Conservation (phyloP, 2,329 filamentous ascomycete genomes). For the Phialocephala subalpina region DNA sequence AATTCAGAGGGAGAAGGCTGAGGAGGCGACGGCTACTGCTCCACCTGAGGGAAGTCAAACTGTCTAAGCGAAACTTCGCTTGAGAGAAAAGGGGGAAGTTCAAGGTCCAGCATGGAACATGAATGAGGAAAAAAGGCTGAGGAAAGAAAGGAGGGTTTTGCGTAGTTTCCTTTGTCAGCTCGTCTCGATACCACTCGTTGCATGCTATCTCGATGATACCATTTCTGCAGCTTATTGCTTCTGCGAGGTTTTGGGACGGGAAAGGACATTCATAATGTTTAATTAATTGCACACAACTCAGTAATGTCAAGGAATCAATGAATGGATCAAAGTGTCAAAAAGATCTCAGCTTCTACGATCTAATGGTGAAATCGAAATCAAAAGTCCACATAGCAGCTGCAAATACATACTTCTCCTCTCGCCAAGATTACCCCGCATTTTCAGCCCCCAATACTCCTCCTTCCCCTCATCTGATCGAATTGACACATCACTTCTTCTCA, state of each 20-base stretch:
- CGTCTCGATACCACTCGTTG: constrained; percentile 4
- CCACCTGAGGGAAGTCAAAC: background rate
- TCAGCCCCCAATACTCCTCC: too few relatives aligned
- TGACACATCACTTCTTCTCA: background rate
- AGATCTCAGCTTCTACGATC: background rate
- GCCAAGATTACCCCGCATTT: too few relatives aligned
- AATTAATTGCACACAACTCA: constrained; percentile 3
- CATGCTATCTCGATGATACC: constrained; percentile 7
- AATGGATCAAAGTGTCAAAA: background rate
- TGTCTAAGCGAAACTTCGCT: constrained; percentile 3
- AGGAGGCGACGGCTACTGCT: background rate
- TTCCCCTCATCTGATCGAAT: too few relatives aligned
- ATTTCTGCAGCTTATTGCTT: background rate
- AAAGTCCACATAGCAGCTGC: too few relatives aligned
- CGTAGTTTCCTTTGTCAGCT: background rate
- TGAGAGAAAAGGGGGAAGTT: background rate
- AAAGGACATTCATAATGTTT: background rate
- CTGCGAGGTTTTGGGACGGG: background rate
- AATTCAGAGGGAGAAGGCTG: constrained; percentile 26
- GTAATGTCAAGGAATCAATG: background rate
- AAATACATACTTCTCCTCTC: too few relatives aligned
- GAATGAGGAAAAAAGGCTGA: background rate
- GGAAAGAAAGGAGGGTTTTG: background rate
- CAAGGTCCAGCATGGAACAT: background rate
- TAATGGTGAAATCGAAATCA: background rate